phyloP scores from a whole-genome alignment of 2,329 filamentous ascomycete species.

The Colletotrichum zoysiae region DNA sequence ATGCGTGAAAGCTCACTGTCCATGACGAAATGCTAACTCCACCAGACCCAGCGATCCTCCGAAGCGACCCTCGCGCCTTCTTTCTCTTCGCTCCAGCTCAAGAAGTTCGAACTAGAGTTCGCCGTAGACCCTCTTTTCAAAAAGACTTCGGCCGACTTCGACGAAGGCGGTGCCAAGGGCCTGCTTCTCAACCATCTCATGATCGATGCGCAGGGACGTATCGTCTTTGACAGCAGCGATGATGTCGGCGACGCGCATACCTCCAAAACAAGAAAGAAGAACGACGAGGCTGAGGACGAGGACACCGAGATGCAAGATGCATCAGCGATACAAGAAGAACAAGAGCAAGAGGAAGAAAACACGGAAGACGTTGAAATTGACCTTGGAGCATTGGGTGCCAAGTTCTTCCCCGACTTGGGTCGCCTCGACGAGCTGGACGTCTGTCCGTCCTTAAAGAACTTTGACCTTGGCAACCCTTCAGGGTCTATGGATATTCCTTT shows the following conservation, averaged over 20 bases:
- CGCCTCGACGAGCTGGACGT: constrained; percentile 88
- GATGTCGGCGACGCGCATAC: constrained; percentile 72
- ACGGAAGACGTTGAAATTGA: constrained; percentile 77
- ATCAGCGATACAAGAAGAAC: constrained; percentile 41
- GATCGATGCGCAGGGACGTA: constrained; percentile 90
- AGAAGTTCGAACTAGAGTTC: constrained; percentile 98
- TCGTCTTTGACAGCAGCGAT: constrained; percentile 98
- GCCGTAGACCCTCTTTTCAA: constrained; percentile 99
- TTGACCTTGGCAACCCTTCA: constrained; percentile 89
- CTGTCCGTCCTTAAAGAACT: constrained; percentile 93
- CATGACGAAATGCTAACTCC: constrained; percentile 42
- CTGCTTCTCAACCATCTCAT: constrained; percentile 95
- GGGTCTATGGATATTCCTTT: constrained; percentile 92
- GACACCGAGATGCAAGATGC: constrained; percentile 54
- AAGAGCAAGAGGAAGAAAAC: constrained; percentile 57
- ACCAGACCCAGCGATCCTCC: constrained; percentile 78
- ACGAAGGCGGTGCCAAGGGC: constrained; percentile 97
- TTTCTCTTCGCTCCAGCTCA: constrained; percentile 89
- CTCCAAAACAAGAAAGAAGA: constrained; percentile 53
- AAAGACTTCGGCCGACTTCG: constrained; percentile 97
- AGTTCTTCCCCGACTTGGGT: constrained; percentile 87
- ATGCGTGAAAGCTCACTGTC: constrained; percentile 44
- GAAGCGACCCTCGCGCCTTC: constrained; percentile 94
- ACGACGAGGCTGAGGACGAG: constrained; percentile 54
- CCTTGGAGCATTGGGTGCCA: constrained; percentile 77